phyloP scores from a whole-genome alignment of 208 protist genomes.

The Leishmania mexicana region DNA sequence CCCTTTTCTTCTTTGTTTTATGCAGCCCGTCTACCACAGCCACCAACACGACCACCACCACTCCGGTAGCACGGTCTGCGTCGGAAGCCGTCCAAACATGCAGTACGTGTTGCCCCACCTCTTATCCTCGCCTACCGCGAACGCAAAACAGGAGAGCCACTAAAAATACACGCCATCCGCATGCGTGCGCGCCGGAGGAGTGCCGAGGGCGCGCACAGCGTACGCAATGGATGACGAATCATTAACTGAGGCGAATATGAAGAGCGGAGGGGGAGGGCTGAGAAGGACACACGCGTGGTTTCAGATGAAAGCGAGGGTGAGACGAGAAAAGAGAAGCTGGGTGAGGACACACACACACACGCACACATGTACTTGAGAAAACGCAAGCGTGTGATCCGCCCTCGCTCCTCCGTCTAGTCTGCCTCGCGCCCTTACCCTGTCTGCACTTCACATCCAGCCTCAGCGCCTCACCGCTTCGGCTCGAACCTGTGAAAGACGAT shows the following conservation, averaged over 20 bases:
- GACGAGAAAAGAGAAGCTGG: background rate
- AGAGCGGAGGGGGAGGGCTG: background rate
- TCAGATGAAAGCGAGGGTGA: too few relatives aligned
- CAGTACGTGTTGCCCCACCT: background rate
- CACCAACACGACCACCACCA: too few relatives aligned
- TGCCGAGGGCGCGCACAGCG: background rate
- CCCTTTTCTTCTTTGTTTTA: background rate
- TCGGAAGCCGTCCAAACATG: background rate
- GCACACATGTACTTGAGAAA: background rate
- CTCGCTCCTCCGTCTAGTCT: background rate
- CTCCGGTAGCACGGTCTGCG: too few relatives aligned
- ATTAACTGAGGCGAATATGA: background rate
- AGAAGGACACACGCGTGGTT: background rate
- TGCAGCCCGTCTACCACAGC: background rate
- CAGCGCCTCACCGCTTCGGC: slow-evolving; percentile 9
- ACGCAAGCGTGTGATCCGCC: background rate
- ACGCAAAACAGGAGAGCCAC: background rate
- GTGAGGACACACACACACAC: background rate
- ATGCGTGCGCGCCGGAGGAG: background rate
- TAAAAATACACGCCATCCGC: background rate
- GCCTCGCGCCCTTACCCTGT: background rate
- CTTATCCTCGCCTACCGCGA: background rate
- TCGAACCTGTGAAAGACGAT: slow-evolving; percentile 75
- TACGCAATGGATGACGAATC: background rate
- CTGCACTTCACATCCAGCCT: background rate